Base-by-base conservation (phyloP, 1,284 basidiomycete species). In the Bondarzewia mesenterica region DNA sequence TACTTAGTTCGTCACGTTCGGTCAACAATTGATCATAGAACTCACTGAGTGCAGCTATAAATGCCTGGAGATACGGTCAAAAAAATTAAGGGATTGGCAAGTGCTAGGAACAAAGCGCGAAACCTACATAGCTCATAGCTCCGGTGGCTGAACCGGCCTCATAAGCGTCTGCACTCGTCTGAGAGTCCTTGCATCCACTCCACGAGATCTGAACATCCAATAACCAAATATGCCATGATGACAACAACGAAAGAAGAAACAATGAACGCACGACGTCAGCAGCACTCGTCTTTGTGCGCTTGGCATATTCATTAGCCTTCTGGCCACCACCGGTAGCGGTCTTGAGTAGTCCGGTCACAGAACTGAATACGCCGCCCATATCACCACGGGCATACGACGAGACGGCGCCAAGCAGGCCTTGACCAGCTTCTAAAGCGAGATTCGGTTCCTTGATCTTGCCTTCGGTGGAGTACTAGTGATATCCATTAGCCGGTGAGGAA, bases 381-480 rank as follows among this genome's bases (percentile, higher is more conserved):
- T 96, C 90, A 18, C 85, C 85, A 6, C 74, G 75, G 16, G 85
- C 76, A 58, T 89, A 92, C 7, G 87, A 81, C 29, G 74, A 66
- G 3, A 85, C 76, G 5, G 86, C 84, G 42, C 72, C 76, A 20
- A 91, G 63, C 2, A 91, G 67, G 8, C 84, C 86, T 60, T 86
- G 78, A 6, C 87, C 89, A 5, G 88, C 87, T 61, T 85, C 88
- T 4, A 80, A 75, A 3, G 80, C 78, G 16, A 91, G 69, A 63
- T 94, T 93, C 27, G 92, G 89, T 61, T 94, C 92, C 66, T 96
- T 96, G 64, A 96, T 73, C 61, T 89, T 93, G 47, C 93, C 93
- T 66, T 94, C 89, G 5, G 91, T 94, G 25, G 89, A 86, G 69
- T 95, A 96, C 82, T 86, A 49, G 38, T 25, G 3, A 40, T 12